These are phyloP conservation scores for Schizochytrium sp. DNA, from an alignment of 108 stramenopile genomes.

Conservation along the genomic window DNA sequence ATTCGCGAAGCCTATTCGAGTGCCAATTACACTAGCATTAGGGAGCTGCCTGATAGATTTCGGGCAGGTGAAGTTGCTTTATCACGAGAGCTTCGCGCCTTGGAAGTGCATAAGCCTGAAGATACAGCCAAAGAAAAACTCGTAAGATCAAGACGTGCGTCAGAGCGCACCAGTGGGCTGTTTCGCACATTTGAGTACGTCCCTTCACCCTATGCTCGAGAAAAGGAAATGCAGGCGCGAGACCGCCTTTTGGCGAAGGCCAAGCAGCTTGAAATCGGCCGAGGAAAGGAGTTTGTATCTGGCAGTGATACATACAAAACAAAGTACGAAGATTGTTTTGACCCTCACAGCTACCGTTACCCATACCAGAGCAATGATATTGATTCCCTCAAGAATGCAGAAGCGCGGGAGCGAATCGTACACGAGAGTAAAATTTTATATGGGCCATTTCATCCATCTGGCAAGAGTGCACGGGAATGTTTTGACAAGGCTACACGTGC, in stretches of 20 bases:
- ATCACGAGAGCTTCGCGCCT: neutral
- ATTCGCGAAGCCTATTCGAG: constrained; percentile 55
- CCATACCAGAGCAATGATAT: constrained; percentile 46
- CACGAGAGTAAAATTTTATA: constrained; percentile 32
- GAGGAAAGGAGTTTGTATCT: constrained; percentile 29
- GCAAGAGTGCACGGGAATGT: constrained; percentile 2
- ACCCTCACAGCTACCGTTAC: constrained; percentile 20
- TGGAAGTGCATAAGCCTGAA: constrained; percentile 23
- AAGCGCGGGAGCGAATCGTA: neutral
- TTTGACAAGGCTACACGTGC: constrained; percentile 35
- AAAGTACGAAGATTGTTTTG: constrained; percentile 48
- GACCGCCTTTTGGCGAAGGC: constrained; percentile 19
- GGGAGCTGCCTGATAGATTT: constrained; percentile 13
- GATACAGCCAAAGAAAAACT: neutral
- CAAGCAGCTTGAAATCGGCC: constrained; percentile 32
- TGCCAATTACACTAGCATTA: constrained; percentile 36
- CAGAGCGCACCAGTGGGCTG: constrained; percentile 24
- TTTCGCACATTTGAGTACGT: constrained; percentile 45
- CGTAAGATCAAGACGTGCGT: neutral
- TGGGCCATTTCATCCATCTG: constrained; percentile 20
- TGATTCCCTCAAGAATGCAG: neutral
- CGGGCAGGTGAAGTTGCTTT: constrained; percentile 24
- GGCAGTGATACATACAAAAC: neutral
- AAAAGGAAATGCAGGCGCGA: constrained; percentile 25
- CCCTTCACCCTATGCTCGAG: neutral